These are phyloP conservation scores for Syncephalastrum contaminatum DNA, from an alignment of 371 early-diverging fungal genomes.

Conservation along the genomic window DNA sequence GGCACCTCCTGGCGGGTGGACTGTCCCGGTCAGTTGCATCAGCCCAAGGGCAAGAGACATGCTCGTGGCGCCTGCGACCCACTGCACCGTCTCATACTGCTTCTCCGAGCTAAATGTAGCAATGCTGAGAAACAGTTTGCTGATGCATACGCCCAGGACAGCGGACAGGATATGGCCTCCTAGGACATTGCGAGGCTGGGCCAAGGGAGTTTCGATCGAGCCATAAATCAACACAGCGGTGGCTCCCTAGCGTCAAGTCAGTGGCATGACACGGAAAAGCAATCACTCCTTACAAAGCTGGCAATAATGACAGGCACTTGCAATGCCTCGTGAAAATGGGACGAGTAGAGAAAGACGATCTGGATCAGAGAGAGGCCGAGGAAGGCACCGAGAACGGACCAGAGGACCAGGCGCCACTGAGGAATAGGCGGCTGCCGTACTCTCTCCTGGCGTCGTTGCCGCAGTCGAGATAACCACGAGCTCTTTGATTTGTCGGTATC, in stretches of 20 bases:
- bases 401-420: slow-evolving; percentile 34
- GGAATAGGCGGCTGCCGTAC: slow-evolving; percentile 12
- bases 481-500: slow-evolving; percentile 9
- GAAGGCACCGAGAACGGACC: slow-evolving; percentile 52
- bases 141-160: slow-evolving; percentile 61
- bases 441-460: slow-evolving; percentile 1
- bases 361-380: slow-evolving; percentile 39
- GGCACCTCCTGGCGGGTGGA: slow-evolving; percentile 78
- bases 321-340: slow-evolving; percentile 18
- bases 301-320: slow-evolving; percentile 42
- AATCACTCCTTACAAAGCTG: slow-evolving; percentile 44
- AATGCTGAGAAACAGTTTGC: slow-evolving; percentile 53
- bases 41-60: slow-evolving; percentile 63
- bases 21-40: slow-evolving; percentile 70
- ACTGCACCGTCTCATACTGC: slow-evolving; percentile 43
- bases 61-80: slow-evolving; percentile 69
- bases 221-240: slow-evolving; percentile 70
- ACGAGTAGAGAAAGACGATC: slow-evolving; percentile 27
- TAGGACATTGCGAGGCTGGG: slow-evolving; percentile 71
- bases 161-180: slow-evolving; percentile 66
- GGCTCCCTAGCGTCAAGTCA: slow-evolving; percentile 46
- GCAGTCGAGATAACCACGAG: slow-evolving; percentile 21
- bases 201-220: slow-evolving; percentile 69
- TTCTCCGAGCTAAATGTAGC: slow-evolving; percentile 21
- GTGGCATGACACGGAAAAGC: background rate